Base-by-base conservation (phyloP, 2,329 filamentous ascomycete genomes). In the Reticulascus tulasneorum region DNA sequence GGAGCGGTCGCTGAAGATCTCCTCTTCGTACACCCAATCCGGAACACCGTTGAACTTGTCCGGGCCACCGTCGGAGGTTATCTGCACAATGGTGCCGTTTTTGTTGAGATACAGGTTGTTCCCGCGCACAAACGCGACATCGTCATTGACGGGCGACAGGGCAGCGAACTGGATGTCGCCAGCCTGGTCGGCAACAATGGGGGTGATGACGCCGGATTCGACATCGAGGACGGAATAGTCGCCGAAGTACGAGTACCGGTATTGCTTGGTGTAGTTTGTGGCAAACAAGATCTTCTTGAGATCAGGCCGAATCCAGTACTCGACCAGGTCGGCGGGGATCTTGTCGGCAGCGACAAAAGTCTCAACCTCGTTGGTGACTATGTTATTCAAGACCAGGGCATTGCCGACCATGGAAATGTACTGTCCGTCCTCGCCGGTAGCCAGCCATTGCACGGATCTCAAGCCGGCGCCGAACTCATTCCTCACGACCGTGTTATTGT, bases 1-100 rank as follows among this genome's bases (percentile, higher is more conserved):
- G 43, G 78, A 87, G 49, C 86, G 85, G 2, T 77, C 83, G 11
- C 69, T 61, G 44, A 97, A 86, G 4, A 69, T 65, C 37, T 69
- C 66, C 49, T 75, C 71, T 55, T 94, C 87, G 52, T 94, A 95
- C 0, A 97, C 93, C 93, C 93, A 84, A 49, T 83, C 79, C 0
- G 79, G 79, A 1, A 82, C 69, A 5, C 67, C 79, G 40, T 82
- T 75, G 60, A 83, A 86, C 47, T 72, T 59, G 51, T 82, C 75
- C 0, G 75, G 72, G 0, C 76, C 69, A 9, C 79, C 79, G 45
- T 82, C 69, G 0, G 59, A 56, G 10, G 79, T 84, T 42, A 82
- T 70, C 31, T 75, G 77, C 3, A 64, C 66, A 11, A 77, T 60
- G 4, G 67, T 63, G 19, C 75, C 75, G 32, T 73, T 65, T 41